Conservation (phyloP, 2,329 filamentous ascomycete genomes). For the Penicillium sp. region DNA sequence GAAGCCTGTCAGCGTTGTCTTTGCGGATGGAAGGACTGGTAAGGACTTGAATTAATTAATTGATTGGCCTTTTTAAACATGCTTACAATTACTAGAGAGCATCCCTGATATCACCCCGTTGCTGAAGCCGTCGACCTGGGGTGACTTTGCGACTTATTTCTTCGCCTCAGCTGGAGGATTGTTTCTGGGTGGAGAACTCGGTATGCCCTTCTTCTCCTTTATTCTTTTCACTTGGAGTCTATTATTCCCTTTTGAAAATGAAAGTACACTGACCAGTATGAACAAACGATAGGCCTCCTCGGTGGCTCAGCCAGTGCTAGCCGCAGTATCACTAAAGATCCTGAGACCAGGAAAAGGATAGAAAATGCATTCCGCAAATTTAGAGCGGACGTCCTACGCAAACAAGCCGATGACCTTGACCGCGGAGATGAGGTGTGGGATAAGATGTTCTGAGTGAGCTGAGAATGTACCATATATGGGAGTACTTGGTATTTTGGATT, state of each 20-base stretch:
- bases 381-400: conserved; percentile 59
- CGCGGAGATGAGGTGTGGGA: conserved; percentile 26
- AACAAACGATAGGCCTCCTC: conserved; percentile 45
- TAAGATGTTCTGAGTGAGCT: conserved; percentile 21
- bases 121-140: conserved; percentile 54
- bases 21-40: conserved; percentile 59
- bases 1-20: conserved; percentile 59
- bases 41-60: conserved; percentile 14
- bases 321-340: conserved; percentile 51
- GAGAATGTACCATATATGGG: neutral
- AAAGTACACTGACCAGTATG: neutral
- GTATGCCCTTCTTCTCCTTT: conserved; percentile 13
- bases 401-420: conserved; percentile 56
- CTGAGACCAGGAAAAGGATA: conserved; percentile 53
- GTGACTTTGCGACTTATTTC: conserved; percentile 60
- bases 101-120: conserved; percentile 59
- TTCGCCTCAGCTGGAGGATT: conserved; percentile 60
- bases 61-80: neutral
- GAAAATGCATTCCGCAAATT: conserved; percentile 62
- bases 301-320: conserved; percentile 54
- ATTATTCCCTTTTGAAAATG: neutral
- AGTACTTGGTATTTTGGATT: neutral
- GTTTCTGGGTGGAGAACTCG: conserved; percentile 60
- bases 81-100: conserved; percentile 41
- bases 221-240: neutral